These are phyloP conservation scores for Nannochloris sp. DNA, from an alignment of 139 green algal genomes.

Conservation along the genomic window DNA sequence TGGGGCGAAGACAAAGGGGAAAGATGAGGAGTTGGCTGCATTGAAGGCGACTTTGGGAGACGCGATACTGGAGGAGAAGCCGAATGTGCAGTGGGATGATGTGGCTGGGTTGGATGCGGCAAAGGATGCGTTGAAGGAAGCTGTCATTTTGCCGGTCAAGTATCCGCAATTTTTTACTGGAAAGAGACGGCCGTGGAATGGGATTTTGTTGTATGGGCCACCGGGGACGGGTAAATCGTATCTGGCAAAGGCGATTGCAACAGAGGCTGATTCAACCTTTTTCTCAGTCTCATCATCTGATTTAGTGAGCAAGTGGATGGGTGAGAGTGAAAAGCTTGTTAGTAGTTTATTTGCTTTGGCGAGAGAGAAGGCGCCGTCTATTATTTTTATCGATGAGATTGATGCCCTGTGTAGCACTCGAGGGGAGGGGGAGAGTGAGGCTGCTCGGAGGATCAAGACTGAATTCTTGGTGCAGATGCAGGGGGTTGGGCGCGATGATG, in stretches of 20 bases:
- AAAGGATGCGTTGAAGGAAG: constrained; percentile 97
- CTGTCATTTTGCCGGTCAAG: constrained; percentile 98
- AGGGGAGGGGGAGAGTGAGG: constrained; percentile 89
- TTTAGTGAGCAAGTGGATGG: constrained; percentile 85
- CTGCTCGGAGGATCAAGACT: constrained; percentile 95
- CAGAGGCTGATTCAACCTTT: constrained; percentile 96
- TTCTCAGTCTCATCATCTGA: constrained; percentile 75
- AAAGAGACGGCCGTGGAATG: constrained; percentile 95
- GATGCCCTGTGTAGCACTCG: constrained; percentile 77
- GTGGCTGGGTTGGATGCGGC: constrained; percentile 93
- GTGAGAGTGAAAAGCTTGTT: constrained; percentile 97
- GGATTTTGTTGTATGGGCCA: constrained; percentile 96
- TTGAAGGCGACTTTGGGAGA: constrained; percentile 61
- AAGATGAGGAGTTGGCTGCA: constrained; percentile 63
- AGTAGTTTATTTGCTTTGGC: constrained; percentile 87
- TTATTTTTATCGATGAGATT: constrained; percentile 99
- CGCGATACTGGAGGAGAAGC: constrained; percentile 84
- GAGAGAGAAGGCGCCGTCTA: constrained; percentile 83
- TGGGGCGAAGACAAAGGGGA: constrained; percentile 21
- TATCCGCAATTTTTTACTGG: constrained; percentile 99
- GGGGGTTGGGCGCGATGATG: constrained; percentile 34
- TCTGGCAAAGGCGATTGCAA: constrained; percentile 98
- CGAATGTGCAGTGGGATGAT: constrained; percentile 96
- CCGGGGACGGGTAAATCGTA: constrained; percentile 98
- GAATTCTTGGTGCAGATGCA: constrained; percentile 98